A percentile compares a stretch with the other conserved stretches of the same genome.
Evolutionary conservation across 1,284 basidiomycete species (phyloP).

Genomic region (Moesziomyces parantarcticus): DNA sequence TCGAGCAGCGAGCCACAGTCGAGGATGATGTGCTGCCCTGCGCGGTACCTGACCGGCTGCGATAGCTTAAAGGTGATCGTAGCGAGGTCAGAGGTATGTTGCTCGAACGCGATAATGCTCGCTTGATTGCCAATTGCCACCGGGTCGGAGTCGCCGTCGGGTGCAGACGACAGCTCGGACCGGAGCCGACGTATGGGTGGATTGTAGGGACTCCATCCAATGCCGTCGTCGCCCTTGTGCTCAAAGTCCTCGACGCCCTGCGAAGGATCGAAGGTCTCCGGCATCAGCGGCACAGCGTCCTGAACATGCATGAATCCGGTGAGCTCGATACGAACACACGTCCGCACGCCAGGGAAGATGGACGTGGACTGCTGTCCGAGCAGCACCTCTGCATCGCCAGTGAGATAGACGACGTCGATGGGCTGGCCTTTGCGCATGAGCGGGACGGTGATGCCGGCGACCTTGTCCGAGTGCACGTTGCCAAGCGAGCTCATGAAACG

Average conservation of each 20-base stretch:
- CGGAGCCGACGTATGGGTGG: conserved; percentile 31
- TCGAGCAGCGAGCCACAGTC: conserved; percentile 29
- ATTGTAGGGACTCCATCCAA: conserved; percentile 48
- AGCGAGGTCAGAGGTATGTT: conserved; percentile 14
- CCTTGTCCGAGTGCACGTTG: conserved; percentile 34
- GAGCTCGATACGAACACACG: conserved; percentile 20
- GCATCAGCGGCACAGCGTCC: conserved; percentile 28
- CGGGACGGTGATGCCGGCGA: conserved; percentile 30
- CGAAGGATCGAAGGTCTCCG: conserved; percentile 4
- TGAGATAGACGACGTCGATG: conserved; percentile 42
- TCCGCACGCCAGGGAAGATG: conserved; percentile 23
- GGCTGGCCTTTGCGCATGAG: conserved; percentile 24
- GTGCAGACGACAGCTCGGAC: conserved; percentile 13
- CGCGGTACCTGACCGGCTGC: conserved; percentile 16
- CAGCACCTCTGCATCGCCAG: conserved; percentile 26
- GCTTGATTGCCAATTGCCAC: conserved; percentile 6
- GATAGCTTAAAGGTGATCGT: conserved; percentile 25
- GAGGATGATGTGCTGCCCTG: conserved; percentile 45
- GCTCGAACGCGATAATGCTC: conserved; percentile 9
- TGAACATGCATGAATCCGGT: conserved; percentile 34
- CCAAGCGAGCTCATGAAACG: conserved; percentile 44
- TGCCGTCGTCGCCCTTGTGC: conserved; percentile 15
- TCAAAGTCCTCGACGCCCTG: conserved; percentile 21
- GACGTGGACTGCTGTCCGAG: conserved; percentile 15
- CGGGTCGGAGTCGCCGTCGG: not conserved